Base-by-base conservation (phyloP, 345 rosid species). In the Chamaenerion angustifolium region DNA sequence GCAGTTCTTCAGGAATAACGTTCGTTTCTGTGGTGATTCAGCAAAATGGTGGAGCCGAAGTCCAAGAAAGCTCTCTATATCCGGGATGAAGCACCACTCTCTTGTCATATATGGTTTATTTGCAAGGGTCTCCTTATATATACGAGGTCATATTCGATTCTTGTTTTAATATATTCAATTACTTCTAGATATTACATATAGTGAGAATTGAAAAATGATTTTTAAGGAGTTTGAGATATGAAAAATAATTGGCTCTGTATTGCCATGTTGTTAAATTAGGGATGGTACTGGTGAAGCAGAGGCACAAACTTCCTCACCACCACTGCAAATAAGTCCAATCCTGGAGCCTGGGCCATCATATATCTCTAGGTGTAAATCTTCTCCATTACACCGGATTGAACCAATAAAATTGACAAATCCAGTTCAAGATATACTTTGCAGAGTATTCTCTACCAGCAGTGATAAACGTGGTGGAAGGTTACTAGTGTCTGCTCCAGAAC, bases 81-180 rank as follows among this genome's bases (percentile, higher is more conserved):
- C 44, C 63, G 66, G 49, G 64, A 53, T 27, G 69, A 72, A 45
- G 95, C 95, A 48, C 83, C 95, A 50, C 46, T 56, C 56, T 68
- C 59, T 54, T 89, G 97, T 68, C 83, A 75, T 11, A 79, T 85
- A 66, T 74, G 71, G 85, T 89, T 89, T 70, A 64, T 81, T 57
- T 85, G 95, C 76, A 76, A 70, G 59, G 85, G 93, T 14, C 54
- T 52, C 54, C 77, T 75, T 37, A 77, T 82, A 46, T 54, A 53
- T 35, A 71, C 72, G 52, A 81, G 93, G 97, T 89, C 63, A 31
- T 31, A 31, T 7, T 31, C 37, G 3, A 31, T 31, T 31, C 37
- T 31, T 7, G 37, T 8, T 3, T 2, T 2, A 2, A 21, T 21
- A 21, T 2, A 4, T 21, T 21, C 4, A 4, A 4, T 21, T 21